Conservation (phyloP, 305 asterid genomes). For the Rubia balearica region DNA sequence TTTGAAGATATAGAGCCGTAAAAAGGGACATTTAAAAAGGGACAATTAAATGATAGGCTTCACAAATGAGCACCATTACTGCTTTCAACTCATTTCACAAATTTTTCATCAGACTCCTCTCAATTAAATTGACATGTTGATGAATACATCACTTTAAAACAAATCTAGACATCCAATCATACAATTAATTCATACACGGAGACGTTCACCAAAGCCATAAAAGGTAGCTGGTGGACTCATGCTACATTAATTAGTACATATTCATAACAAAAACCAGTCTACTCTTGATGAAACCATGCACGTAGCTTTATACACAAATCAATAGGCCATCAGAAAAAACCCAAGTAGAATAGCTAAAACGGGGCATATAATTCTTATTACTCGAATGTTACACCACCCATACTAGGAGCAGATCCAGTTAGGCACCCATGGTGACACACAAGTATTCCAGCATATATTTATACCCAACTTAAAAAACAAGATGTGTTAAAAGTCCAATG, state of each 20-base stretch:
- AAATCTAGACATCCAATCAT: not conserved
- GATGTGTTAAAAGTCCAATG: no score
- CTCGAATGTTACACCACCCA: no score
- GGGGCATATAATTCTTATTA: not conserved
- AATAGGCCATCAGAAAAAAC: not conserved
- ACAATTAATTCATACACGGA: not conserved
- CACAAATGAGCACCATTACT: not conserved
- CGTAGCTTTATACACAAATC: not conserved
- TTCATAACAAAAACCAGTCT: not conserved
- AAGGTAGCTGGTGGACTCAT: not conserved
- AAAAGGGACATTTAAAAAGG: no score
- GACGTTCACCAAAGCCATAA: not conserved
- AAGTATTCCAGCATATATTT: not conserved
- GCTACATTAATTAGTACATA: not conserved
- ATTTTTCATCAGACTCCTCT: not conserved
- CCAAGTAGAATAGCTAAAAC: not conserved
- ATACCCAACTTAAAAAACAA: not conserved
- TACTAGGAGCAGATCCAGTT: not conserved
- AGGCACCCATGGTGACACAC: not conserved
- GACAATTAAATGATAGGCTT: not conserved
- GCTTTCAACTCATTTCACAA: not conserved
- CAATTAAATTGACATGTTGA: not conserved
- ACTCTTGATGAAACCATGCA: not conserved
- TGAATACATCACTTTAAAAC: not conserved
- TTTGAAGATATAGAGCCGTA: not conserved